Conservation (phyloP, 495 filamentous ascomycete genomes). For the Xanthoparmelia taractica region DNA sequence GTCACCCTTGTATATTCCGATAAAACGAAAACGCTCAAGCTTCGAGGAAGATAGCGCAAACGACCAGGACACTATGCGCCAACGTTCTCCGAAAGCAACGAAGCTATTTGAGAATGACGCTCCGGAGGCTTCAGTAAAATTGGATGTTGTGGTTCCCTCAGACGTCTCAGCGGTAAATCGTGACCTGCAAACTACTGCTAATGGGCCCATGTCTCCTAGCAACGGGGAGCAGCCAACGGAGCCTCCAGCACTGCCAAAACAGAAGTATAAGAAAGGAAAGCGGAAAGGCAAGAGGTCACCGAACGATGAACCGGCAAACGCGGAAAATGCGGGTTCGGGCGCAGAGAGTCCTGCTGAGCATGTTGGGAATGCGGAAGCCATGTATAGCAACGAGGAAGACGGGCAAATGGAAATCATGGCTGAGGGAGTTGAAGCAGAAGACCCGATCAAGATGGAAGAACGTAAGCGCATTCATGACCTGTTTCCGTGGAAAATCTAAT, state of each 20-base stretch:
- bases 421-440: constrained; percentile 44
- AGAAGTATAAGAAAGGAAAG: constrained; percentile 41
- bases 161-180: background rate
- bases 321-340: background rate
- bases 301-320: constrained; percentile 34
- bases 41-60: constrained; percentile 36
- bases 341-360: background rate
- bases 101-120: background rate
- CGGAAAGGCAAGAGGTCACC: constrained; percentile 37
- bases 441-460: constrained; percentile 57
- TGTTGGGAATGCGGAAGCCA: constrained; percentile 6
- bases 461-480: constrained; percentile 36
- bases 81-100: constrained; percentile 3
- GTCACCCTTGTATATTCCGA: constrained; percentile 22
- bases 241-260: constrained; percentile 16
- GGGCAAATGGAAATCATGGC: constrained; percentile 32
- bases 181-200: background rate
- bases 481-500: constrained; percentile 26
- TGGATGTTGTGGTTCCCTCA: background rate
- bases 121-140: background rate
- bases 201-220: background rate
- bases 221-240: constrained; percentile 2
- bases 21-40: constrained; percentile 45
- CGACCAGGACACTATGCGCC: constrained; percentile 24
- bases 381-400: constrained; percentile 35